Conservation (phyloP, 768 basidiomycete genomes). For the Lactarius hatsudake region DNA sequence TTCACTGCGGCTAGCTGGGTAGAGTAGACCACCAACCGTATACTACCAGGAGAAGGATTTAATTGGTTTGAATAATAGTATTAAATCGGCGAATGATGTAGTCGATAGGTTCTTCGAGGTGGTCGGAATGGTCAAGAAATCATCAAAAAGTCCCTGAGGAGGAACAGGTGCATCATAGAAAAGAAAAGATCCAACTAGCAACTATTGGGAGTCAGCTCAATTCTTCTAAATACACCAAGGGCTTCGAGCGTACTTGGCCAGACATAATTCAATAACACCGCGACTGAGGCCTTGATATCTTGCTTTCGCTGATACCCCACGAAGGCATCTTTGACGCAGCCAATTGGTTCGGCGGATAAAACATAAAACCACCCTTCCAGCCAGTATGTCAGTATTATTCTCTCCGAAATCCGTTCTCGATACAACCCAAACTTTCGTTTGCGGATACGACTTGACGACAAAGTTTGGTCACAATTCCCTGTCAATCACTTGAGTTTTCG, state of each 20-base stretch:
- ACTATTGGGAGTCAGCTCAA: neutral
- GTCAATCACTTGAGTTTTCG: neutral
- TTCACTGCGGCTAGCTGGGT: neutral
- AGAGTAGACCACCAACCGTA: neutral
- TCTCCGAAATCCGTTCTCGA: neutral
- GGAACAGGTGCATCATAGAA: slow-evolving; percentile 28
- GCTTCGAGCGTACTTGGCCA: neutral
- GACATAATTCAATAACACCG: slow-evolving; percentile 2
- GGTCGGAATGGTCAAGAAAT: slow-evolving; percentile 22
- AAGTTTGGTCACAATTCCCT: slow-evolving; percentile 21
- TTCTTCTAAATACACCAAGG: neutral
- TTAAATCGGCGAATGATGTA: slow-evolving; percentile 2
- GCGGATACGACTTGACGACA: slow-evolving; percentile 26
- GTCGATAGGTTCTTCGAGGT: neutral
- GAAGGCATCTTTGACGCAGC: neutral
- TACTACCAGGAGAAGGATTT: neutral
- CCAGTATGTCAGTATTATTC: neutral
- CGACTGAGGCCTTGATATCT: neutral
- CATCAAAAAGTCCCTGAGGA: slow-evolving; percentile 24
- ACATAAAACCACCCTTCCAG: neutral
- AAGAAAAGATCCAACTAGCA: neutral
- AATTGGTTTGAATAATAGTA: neutral
- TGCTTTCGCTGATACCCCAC: neutral
- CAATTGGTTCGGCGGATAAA: neutral
- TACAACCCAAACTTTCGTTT: slow-evolving; percentile 31